These are phyloP conservation scores for Cryptococcus wingfieldii DNA, from an alignment of 1,284 basidiomycete genomes.

Conservation along the genomic window DNA sequence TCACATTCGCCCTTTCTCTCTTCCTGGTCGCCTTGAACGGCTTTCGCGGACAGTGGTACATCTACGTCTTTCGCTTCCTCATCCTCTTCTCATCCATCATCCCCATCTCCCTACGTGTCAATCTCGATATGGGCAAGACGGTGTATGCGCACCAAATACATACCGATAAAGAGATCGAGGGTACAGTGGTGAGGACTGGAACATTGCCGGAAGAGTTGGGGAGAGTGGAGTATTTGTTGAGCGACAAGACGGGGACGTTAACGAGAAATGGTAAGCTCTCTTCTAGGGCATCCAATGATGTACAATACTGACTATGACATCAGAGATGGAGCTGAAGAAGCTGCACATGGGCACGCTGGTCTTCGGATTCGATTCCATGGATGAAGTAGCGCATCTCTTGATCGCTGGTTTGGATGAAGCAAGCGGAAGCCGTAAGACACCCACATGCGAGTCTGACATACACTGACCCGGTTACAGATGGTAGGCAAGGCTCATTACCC, in stretches of 20 bases:
- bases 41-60: conserved; percentile 91
- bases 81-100: conserved; percentile 99
- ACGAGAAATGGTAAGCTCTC: conserved; percentile 80
- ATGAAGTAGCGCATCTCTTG: conserved; percentile 89
- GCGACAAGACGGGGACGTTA: conserved; percentile 95
- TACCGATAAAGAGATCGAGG: conserved; percentile 85
- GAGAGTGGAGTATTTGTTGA: conserved; percentile 89
- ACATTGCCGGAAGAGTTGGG: conserved; percentile 97
- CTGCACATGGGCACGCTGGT: conserved; percentile 98
- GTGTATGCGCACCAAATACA: conserved; percentile 95
- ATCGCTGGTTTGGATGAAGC: conserved; percentile 68
- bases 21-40: conserved; percentile 93
- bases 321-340: conserved; percentile 99
- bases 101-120: conserved; percentile 96
- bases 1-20: conserved; percentile 87
- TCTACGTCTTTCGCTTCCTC: conserved; percentile 93
- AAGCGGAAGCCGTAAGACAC: conserved; percentile 16
- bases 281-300: conserved; percentile 1
- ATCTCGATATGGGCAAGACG: conserved; percentile 99
- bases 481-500: background rate
- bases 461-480: background rate
- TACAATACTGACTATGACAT: background rate
- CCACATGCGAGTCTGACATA: background rate
- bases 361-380: conserved; percentile 95
- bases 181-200: conserved; percentile 92